These are phyloP conservation scores for Fistulina hepatica DNA, from an alignment of 1,284 basidiomycete species.

Conservation along the genomic window DNA sequence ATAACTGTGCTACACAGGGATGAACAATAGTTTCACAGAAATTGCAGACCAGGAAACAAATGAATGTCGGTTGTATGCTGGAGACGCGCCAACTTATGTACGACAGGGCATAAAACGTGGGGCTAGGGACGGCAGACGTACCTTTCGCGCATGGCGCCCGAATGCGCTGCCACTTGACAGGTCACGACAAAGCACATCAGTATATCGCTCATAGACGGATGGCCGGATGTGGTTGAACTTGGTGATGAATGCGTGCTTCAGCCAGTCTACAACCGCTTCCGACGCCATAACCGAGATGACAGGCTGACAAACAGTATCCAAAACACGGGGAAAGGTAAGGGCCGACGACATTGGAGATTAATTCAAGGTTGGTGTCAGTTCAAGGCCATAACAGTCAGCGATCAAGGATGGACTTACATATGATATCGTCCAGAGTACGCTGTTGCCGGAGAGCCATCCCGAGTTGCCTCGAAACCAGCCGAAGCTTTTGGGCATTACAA, in stretches of 20 bases:
- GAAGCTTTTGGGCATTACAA: slow-evolving; percentile 75
- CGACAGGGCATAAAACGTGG: background rate
- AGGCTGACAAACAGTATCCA: slow-evolving; percentile 41
- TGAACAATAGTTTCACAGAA: slow-evolving; percentile 5
- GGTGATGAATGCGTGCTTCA: slow-evolving; percentile 99
- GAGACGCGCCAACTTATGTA: no score
- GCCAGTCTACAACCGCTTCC: slow-evolving; percentile 96
- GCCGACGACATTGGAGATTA: background rate
- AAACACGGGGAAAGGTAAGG: background rate
- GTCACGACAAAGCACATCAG: slow-evolving; percentile 93
- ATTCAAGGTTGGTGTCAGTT: background rate
- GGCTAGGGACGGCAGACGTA: slow-evolving; percentile 20
- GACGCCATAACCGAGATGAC: slow-evolving; percentile 85
- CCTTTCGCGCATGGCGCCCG: slow-evolving; percentile 60
- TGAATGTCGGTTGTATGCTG: no score
- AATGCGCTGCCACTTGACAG: slow-evolving; percentile 74
- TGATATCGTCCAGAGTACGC: slow-evolving; percentile 80
- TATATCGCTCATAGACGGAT: slow-evolving; percentile 91
- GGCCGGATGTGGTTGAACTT: slow-evolving; percentile 97
- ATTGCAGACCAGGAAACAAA: no score
- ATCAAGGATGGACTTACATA: slow-evolving; percentile 46
- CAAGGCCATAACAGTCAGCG: no score
- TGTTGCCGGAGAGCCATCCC: slow-evolving; percentile 67
- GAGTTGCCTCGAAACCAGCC: slow-evolving; percentile 54
- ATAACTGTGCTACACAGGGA: slow-evolving; percentile 57